Conservation (phyloP, 306 rosid species). For the Cucurbita ficifolia region DNA sequence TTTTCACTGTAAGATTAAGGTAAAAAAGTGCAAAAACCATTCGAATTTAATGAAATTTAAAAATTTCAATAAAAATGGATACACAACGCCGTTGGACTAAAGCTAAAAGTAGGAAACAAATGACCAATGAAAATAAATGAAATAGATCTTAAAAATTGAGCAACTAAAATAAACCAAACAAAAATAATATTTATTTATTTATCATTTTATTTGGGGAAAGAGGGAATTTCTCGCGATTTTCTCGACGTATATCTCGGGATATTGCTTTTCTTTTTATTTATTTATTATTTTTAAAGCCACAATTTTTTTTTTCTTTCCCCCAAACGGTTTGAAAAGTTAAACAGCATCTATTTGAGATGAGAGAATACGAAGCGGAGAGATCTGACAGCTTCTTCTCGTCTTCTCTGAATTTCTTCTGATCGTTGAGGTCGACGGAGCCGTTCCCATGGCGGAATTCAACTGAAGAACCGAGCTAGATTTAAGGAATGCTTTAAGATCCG, state of each 20-base stretch:
- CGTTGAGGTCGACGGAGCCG: slow-evolving; percentile 15
- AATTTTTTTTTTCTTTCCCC: background rate
- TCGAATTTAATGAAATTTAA: too few species aligned
- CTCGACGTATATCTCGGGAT: background rate
- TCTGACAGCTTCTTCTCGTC: slow-evolving; percentile 21
- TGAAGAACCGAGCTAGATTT: slow-evolving; percentile 21
- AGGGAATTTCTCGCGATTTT: background rate
- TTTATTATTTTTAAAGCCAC: background rate
- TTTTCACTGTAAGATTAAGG: too few species aligned
- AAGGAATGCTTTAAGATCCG: slow-evolving; percentile 58
- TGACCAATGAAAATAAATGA: too few species aligned
- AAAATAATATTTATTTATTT: too few species aligned
- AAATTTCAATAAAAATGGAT: too few species aligned
- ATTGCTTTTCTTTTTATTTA: too few species aligned
- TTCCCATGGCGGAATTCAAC: slow-evolving; percentile 41
- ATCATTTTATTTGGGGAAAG: background rate
- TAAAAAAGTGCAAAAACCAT: too few species aligned
- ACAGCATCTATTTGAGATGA: slow-evolving; percentile 1
- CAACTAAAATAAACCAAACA: too few species aligned
- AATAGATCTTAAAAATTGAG: too few species aligned
- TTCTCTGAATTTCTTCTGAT: slow-evolving; percentile 11
- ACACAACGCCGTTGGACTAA: too few species aligned
- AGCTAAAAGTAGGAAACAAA: too few species aligned
- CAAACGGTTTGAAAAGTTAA: background rate
- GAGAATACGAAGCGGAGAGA: slow-evolving; percentile 10